Base-by-base conservation (phyloP, 352 stramenopile genomes). In the Plasmopara muralis region DNA sequence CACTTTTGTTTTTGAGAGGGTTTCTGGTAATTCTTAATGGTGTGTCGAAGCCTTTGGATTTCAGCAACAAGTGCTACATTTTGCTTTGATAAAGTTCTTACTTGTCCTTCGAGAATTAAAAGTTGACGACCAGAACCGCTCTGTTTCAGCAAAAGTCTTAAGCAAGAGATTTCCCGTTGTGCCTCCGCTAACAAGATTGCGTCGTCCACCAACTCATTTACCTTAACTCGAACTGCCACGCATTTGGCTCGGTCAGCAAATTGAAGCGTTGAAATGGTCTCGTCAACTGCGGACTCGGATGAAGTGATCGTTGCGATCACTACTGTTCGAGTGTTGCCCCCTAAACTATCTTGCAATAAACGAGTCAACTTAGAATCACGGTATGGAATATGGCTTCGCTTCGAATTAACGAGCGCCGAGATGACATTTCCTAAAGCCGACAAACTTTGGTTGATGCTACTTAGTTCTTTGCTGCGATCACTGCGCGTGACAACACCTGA, bases 331-430 rank as follows among this genome's bases (percentile, higher is more conserved):
- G 83, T 89, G 55, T 97, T 97, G 28, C 90, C 90, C 29, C 82
- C 80, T 0, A 93, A 64, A 38, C 64, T 83, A 46, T 90, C 81
- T 43, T 91, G 80, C 42, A 93, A 70, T 13, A 99, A 57, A 28
- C 97, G 91, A 2, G 97, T 99, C 15, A 99, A 70, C 48, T 97
- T 98, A 5, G 91, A 97, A 63, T 99, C 96, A 14, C 97, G 83
- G 55, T 99, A 99, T 13, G 96, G 95, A 33, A 99, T 83, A 54
- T 97, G 88, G 4, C 69, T 81, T 35, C 80, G 66, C 43, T 72
- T 72, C 2, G 70, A 61, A 28, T 91, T 80, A 6, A 73, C 75
- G 15, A 97, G 70, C 4, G 86, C 87, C 0, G 84, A 77, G 49
- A 96, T 96, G 44, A 90, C 87, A 46, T 94, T 90, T 6, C 91